Percentiles rank a stretch among this genome's conserved stretches.
Evolutionary conservation across 2,329 filamentous ascomycete species (phyloP).

Genomic region (Venturia oleaginea): DNA sequence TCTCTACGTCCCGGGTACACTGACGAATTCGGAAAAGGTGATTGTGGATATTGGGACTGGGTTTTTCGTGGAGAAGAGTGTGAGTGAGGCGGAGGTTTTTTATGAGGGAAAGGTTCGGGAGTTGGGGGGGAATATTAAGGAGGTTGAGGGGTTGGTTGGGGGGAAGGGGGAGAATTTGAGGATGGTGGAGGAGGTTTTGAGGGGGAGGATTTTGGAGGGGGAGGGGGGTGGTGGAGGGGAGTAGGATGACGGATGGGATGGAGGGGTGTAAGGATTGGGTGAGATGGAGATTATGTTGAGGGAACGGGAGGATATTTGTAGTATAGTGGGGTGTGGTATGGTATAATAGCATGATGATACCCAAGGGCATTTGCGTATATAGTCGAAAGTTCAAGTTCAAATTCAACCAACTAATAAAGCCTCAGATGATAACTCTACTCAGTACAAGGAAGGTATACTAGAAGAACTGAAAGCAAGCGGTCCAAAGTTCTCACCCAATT

Average conservation of each 20-base stretch:
- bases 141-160: slow-evolving; percentile 59
- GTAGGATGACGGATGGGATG: not conserved
- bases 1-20: slow-evolving; percentile 79
- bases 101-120: slow-evolving; percentile 61
- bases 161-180: slow-evolving; percentile 76
- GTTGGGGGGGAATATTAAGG: slow-evolving; percentile 53
- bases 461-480: no score
- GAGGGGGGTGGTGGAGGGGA: not conserved
- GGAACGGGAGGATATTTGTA: not conserved
- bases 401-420: no score
- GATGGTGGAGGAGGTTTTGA: slow-evolving; percentile 64
- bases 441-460: no score
- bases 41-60: slow-evolving; percentile 91
- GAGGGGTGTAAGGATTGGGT: not conserved
- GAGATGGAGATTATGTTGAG: not conserved
- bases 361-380: not conserved
- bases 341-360: not conserved
- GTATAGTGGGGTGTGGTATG: no score
- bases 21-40: slow-evolving; percentile 66
- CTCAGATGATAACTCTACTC: no score
- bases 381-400: no score
- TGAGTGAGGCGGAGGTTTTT: slow-evolving; percentile 54
- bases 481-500: no score
- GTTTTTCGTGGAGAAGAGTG: slow-evolving; percentile 83
- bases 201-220: not conserved